Evolutionary conservation across 192 early-diverging fungal genomes (phyloP), one percentile per base, ranked within the genome.

Genomic region (Coemansia sp.): DNA sequence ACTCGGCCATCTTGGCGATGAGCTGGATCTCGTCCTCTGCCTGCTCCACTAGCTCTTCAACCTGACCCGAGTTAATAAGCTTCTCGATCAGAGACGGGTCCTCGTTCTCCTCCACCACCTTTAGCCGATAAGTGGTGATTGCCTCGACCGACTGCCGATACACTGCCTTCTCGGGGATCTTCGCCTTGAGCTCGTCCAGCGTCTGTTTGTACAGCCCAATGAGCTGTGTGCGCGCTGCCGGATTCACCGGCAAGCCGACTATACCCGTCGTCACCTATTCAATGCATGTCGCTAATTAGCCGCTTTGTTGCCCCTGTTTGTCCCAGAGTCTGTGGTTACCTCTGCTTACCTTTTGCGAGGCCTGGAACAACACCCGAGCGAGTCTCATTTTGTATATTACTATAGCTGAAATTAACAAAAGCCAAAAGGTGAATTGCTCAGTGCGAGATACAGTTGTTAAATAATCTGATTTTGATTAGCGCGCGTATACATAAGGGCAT

Each of bases 41-140:
- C 71, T 91, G 91, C 38, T 76, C 66, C 60, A 96, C 89, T 5
- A 98, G 80, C 84, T 98, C 93, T 75, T 98, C 96, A 64, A 98
- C 91, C 81, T 94, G 91, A 28, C 94, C 94, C 34, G 79, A 86
- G 65, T 81, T 81, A 28, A 95, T 82, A 47, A 86, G 70, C 66
- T 85, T 59, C 81, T 98, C 96, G 68, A 95, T 94, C 68, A 86
- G 84, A 44, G 65, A 49, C 46, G 90, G 74, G 58, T 92, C 87
- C 61, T 90, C 87, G 57, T 86, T 88, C 34, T 82, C 70, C 72
- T 96, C 85, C 21, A 91, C 90, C 62, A 95, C 78, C 40, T 71
- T 80, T 53, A 96, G 75, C 42, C 96, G 87, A 51, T 91, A 87
- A 50, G 81, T 68, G 19, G 91, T 91, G 60, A 94, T 69, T 31